A percentile compares a stretch with the other conserved stretches of the same genome.
phyloP scores from a whole-genome alignment of 73 alveolate genomes.

The Blepharisma stoltei region DNA sequence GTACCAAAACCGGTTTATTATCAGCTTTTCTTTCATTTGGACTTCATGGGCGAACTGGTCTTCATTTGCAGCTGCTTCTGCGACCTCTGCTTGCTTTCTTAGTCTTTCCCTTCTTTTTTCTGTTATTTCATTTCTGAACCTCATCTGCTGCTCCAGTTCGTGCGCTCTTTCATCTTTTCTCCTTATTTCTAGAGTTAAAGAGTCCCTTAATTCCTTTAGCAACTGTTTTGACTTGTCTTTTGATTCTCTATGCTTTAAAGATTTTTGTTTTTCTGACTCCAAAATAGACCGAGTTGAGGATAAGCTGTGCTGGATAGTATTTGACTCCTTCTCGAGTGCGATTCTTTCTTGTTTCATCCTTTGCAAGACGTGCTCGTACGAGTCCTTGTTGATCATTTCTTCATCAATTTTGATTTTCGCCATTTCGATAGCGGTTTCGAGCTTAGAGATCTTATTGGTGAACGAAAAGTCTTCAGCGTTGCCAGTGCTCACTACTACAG shows the following conservation, averaged over 20 bases:
- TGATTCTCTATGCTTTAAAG: not conserved
- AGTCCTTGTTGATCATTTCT: not conserved
- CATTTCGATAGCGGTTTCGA: not conserved
- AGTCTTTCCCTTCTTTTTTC: not conserved
- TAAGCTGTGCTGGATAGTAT: not conserved
- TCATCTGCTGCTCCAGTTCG: not conserved
- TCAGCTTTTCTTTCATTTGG: not conserved
- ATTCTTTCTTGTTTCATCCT: constrained; percentile 2
- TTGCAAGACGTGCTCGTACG: not conserved
- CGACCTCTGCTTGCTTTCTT: constrained; percentile 19
- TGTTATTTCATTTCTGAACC: not conserved
- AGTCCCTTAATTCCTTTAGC: not conserved
- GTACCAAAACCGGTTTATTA: not conserved
- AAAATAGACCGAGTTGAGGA: not conserved
- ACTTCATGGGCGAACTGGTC: constrained; percentile 2
- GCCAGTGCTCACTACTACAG: not conserved
- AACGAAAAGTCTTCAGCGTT: constrained; percentile 1
- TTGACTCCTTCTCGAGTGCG: not conserved
- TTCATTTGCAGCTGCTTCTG: constrained; percentile 21
- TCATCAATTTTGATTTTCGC: not conserved
- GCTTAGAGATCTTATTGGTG: not conserved
- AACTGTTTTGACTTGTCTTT: constrained; percentile 9
- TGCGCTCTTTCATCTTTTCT: not conserved
- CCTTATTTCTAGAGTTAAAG: not conserved
- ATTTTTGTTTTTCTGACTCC: not conserved